phyloP scores from a whole-genome alignment of 352 stramenopile genomes.

The Saprolegnia parasitica region DNA sequence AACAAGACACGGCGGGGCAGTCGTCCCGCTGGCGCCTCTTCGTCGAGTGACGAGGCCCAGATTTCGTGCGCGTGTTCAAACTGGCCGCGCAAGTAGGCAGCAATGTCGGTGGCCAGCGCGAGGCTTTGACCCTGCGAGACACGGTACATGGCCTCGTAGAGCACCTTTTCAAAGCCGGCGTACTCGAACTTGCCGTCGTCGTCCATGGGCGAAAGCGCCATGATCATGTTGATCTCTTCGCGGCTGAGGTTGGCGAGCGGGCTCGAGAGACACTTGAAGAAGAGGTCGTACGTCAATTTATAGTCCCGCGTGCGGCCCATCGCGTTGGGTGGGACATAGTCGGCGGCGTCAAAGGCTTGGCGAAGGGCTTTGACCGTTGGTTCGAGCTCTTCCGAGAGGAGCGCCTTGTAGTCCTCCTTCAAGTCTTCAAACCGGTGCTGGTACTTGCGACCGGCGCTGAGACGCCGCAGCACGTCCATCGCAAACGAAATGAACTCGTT shows the following conservation, averaged over 20 bases:
- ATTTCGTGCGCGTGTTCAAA: constrained; percentile 9
- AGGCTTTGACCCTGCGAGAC: constrained; percentile 21
- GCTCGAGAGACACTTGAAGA: constrained; percentile 26
- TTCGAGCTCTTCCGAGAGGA: constrained; percentile 13
- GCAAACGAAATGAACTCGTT: constrained; percentile 21
- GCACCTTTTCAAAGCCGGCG: constrained; percentile 69
- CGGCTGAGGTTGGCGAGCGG: constrained; percentile 27
- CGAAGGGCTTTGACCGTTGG: constrained; percentile 9
- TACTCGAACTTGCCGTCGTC: constrained; percentile 73
- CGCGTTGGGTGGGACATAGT: constrained; percentile 26
- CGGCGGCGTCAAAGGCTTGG: constrained; percentile 24
- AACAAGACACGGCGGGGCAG: constrained; percentile 20
- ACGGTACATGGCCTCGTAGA: constrained; percentile 63
- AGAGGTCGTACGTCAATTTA: constrained; percentile 24
- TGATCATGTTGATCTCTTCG: constrained; percentile 28
- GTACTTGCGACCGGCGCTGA: constrained; percentile 10
- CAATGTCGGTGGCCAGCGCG: constrained; percentile 17
- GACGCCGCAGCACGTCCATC: constrained; percentile 19
- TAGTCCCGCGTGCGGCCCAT: constrained; percentile 7
- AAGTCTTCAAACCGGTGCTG: constrained; percentile 16
- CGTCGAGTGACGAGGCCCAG: not conserved
- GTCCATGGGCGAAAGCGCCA: constrained; percentile 34
- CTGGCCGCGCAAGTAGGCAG: constrained; percentile 5
- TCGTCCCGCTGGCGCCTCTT: not conserved
- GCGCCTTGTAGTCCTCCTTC: constrained; percentile 23